Evolutionary conservation across 495 filamentous ascomycete genomes (phyloP), one percentile per base, ranked within the genome.

Genomic region (Tuber magnatum): DNA sequence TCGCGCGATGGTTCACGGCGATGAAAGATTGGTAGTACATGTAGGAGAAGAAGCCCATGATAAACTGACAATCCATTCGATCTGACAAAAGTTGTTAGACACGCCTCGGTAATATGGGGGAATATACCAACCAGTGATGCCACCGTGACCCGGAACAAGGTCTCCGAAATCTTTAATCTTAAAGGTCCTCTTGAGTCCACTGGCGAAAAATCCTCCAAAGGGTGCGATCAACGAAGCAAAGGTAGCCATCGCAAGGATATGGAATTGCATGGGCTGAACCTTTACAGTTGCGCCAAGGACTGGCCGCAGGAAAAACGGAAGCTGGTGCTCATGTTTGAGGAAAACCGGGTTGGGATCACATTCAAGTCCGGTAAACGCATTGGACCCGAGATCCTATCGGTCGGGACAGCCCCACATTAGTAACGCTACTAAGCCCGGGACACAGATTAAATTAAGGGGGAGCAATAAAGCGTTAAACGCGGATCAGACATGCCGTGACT

Each of bases 91-190:
- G 18, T 9, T 28, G 35, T 80, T 56, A 78, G 75, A 38, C 20
- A 48, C 43, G 48, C 7, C 14, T 39, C 51, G 56, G 38, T 28
- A 80, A 39, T 28, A 48, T 48, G 12, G 24, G 28, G 32, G 32
- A 1, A 38, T 61, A 56, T 77, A 56, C 69, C 20, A 75, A 82
- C 80, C 80, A 10, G 96, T 99, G 84, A 99, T 98, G 78, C 96
- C 96, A 71, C 96, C 96, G 81, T 99, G 96, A 51, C 96, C 96
- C 3, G 96, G 96, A 78, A 99, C 98, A 32, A 92, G 93, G 83
- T 99, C 93, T 81, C 96, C 96, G 84, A 99, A 99, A 85, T 99
- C 96, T 86, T 99, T 99, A 86, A 99, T 95, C 86, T 98, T 97
- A 88, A 99, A 99, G 14, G 95, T 96, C 16, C 96, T 92, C 88